Evolutionary conservation across 345 rosid genomes (phyloP).

Genomic region (Gossypium longicalyx): DNA sequence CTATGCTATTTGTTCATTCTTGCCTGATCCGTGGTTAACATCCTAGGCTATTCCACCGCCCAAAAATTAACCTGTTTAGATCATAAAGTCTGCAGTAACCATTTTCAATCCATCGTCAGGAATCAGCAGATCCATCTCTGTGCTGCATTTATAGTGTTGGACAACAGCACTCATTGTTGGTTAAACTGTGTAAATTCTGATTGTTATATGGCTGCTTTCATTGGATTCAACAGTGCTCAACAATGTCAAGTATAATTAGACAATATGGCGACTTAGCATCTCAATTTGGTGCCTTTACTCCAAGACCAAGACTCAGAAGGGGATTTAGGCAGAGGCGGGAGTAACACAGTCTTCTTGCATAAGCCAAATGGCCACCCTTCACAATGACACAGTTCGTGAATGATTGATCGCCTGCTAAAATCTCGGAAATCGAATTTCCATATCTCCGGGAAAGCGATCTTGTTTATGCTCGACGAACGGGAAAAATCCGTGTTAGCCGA

Average conservation of each 20-base stretch:
- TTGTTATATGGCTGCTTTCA: no score
- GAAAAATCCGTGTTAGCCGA: conserved; percentile 58
- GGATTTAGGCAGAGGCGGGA: conserved; percentile 88
- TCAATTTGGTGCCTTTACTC: conserved; percentile 47
- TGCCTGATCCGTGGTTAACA: no score
- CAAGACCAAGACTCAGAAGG: conserved; percentile 92
- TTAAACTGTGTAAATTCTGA: no score
- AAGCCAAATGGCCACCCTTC: conserved; percentile 95
- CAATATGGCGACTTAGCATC: conserved; percentile 31
- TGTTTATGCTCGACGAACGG: conserved; percentile 48
- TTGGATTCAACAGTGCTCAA: no score
- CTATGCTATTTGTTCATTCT: no score
- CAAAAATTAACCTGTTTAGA: not conserved
- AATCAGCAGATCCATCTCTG: not conserved
- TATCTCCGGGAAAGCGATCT: conserved; percentile 22
- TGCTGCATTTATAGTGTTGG: not conserved
- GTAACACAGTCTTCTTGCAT: conserved; percentile 65
- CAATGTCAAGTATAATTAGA: no score
- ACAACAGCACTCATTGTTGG: not conserved
- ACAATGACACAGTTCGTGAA: conserved; percentile 65
- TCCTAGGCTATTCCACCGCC: no score
- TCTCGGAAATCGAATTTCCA: conserved; percentile 38
- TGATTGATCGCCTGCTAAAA: conserved; percentile 43
- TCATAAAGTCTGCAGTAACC: not conserved
- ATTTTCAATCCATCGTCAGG: not conserved